Evolutionary conservation across 2,329 filamentous ascomycete genomes (phyloP).

Genomic region (Fusarium oligoseptatum): DNA sequence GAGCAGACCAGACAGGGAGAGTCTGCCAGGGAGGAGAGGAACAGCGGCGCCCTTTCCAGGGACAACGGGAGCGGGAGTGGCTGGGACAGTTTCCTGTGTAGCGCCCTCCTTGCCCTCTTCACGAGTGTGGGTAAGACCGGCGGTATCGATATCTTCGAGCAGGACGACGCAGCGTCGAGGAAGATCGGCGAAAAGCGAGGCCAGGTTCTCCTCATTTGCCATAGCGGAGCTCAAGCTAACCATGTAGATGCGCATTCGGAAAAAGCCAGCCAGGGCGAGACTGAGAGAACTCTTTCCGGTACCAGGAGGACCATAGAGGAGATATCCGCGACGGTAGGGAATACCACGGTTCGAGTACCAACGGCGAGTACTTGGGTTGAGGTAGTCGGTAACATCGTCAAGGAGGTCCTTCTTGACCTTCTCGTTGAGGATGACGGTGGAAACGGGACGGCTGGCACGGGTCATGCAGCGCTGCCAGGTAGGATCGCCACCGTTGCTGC

Average conservation of each 20-base stretch:
- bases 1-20: slow-evolving; percentile 82
- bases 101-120: slow-evolving; percentile 52
- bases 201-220: slow-evolving; percentile 75
- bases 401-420: slow-evolving; percentile 70
- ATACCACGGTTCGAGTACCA: slow-evolving; percentile 91
- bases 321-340: slow-evolving; percentile 86
- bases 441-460: slow-evolving; percentile 71
- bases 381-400: slow-evolving; percentile 72
- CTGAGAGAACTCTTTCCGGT: slow-evolving; percentile 83
- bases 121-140: slow-evolving; percentile 74
- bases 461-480: slow-evolving; percentile 74
- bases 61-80: slow-evolving; percentile 16
- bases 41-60: slow-evolving; percentile 13
- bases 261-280: slow-evolving; percentile 77
- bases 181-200: slow-evolving; percentile 73
- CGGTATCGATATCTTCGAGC: slow-evolving; percentile 82
- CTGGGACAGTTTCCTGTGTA: slow-evolving; percentile 37
- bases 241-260: slow-evolving; percentile 80
- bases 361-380: slow-evolving; percentile 71
- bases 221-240: slow-evolving; percentile 74
- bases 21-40: slow-evolving; percentile 46
- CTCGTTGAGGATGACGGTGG: slow-evolving; percentile 74
- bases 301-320: slow-evolving; percentile 84
- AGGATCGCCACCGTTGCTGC: slow-evolving; percentile 57
- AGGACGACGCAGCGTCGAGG: slow-evolving; percentile 79